Evolutionary conservation across 352 stramenopile genomes (phyloP).

Genomic region (Phytophthora lateralis): DNA sequence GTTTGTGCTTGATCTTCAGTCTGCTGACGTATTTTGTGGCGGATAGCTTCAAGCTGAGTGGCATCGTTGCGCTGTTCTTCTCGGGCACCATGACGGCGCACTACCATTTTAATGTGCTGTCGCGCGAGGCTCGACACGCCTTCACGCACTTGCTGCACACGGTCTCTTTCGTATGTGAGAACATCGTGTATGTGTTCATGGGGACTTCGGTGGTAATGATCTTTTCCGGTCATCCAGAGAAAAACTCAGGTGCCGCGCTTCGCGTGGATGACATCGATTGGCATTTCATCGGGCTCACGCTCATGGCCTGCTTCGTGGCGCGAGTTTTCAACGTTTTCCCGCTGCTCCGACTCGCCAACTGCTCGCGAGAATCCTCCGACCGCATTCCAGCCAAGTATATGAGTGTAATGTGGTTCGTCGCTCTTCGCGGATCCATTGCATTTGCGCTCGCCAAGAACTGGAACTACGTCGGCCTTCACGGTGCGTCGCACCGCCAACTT

Average conservation of each 20-base stretch:
- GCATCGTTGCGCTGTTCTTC: constrained; percentile 95
- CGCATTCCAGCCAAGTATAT: constrained; percentile 75
- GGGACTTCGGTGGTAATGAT: constrained; percentile 84
- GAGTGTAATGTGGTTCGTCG: constrained; percentile 92
- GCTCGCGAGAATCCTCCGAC: constrained; percentile 49
- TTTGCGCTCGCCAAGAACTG: constrained; percentile 91
- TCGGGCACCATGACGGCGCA: constrained; percentile 89
- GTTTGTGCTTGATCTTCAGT: constrained; percentile 83
- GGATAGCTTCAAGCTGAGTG: constrained; percentile 79
- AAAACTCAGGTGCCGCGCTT: constrained; percentile 55
- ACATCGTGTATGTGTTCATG: constrained; percentile 89
- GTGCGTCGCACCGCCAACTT: constrained; percentile 70
- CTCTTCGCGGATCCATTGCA: constrained; percentile 92
- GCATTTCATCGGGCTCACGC: constrained; percentile 74
- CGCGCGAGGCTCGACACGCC: constrained; percentile 74
- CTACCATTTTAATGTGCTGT: constrained; percentile 88
- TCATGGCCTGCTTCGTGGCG: constrained; percentile 66
- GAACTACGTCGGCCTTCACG: constrained; percentile 68
- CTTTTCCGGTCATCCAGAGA: constrained; percentile 68
- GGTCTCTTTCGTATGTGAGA: constrained; percentile 78
- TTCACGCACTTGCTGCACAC: constrained; percentile 87
- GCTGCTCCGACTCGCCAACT: constrained; percentile 73
- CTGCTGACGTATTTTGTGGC: constrained; percentile 85
- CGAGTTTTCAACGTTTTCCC: constrained; percentile 85
- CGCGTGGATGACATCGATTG: constrained; percentile 79